These are phyloP conservation scores for Diaporthe humulicola DNA, from an alignment of 2,329 filamentous ascomycete genomes.

Conservation along the genomic window DNA sequence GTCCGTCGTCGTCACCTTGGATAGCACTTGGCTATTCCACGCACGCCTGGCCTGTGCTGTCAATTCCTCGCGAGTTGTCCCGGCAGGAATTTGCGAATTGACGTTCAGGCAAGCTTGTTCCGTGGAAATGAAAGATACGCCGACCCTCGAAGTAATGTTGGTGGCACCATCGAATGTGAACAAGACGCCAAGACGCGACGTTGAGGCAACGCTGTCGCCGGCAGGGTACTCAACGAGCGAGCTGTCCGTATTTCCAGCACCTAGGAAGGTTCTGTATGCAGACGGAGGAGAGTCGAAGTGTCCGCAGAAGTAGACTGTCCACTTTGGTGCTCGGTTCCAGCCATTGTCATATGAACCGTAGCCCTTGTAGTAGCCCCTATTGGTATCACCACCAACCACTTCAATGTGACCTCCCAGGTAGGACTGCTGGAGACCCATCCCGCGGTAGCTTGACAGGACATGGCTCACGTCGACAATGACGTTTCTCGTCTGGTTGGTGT, in stretches of 20 bases:
- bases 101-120: slow-evolving; percentile 71
- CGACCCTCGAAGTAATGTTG: slow-evolving; percentile 69
- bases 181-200: slow-evolving; percentile 61
- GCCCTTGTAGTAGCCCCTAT: slow-evolving; percentile 68
- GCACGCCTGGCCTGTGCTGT: slow-evolving; percentile 60
- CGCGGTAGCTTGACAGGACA: slow-evolving; percentile 72
- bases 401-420: slow-evolving; percentile 72
- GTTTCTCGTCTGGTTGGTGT: slow-evolving; percentile 52
- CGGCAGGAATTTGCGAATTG: slow-evolving; percentile 66
- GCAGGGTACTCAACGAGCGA: slow-evolving; percentile 51
- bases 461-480: slow-evolving; percentile 76
- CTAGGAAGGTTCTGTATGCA: slow-evolving; percentile 60
- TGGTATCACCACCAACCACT: slow-evolving; percentile 67
- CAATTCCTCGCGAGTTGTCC: slow-evolving; percentile 58
- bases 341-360: slow-evolving; percentile 74
- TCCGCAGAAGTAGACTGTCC: slow-evolving; percentile 75
- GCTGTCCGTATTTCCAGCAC: slow-evolving; percentile 48
- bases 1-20: slow-evolving; percentile 72
- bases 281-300: slow-evolving; percentile 63
- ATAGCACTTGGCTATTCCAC: slow-evolving; percentile 74
- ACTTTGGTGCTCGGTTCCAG: slow-evolving; percentile 74
- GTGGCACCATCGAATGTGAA: slow-evolving; percentile 64
- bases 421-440: slow-evolving; percentile 71
- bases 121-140: slow-evolving; percentile 76
- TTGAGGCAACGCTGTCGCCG: slow-evolving; percentile 50